phyloP scores from a whole-genome alignment of 331 rosid genomes.

The Dryas integrifolia region DNA sequence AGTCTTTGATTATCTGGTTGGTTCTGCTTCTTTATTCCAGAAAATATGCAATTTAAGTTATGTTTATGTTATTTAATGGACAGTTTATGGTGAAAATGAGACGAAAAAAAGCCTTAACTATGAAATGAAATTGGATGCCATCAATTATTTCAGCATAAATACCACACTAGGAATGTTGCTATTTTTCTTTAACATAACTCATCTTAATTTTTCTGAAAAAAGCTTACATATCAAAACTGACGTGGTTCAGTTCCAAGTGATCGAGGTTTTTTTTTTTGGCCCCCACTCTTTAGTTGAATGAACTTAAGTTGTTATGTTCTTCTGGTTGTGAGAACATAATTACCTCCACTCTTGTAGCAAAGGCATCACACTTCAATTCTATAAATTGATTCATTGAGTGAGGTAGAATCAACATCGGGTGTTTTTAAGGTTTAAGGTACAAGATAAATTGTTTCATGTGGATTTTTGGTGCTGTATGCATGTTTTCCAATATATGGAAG shows the following conservation, averaged over 20 bases:
- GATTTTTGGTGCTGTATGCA: neutral
- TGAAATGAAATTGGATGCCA: neutral
- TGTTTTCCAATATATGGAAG: neutral
- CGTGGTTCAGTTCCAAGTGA: neutral
- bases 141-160: neutral
- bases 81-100: neutral
- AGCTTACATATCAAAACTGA: neutral
- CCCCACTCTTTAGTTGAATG: neutral
- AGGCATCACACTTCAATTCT: neutral
- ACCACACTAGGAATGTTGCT: neutral
- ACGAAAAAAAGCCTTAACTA: neutral
- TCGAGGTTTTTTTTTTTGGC: neutral
- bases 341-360: neutral
- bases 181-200: neutral
- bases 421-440: neutral
- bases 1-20: conserved; percentile 76
- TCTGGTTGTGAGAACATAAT: neutral
- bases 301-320: neutral
- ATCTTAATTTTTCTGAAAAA: neutral
- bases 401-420: neutral
- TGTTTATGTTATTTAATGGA: neutral
- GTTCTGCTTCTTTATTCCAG: conserved; percentile 30
- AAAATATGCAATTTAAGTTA: neutral
- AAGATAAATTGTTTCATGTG: neutral
- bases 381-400: neutral